Evolutionary conservation across 2,329 filamentous ascomycete genomes (phyloP).

Genomic region (Botrytis squamosa): DNA sequence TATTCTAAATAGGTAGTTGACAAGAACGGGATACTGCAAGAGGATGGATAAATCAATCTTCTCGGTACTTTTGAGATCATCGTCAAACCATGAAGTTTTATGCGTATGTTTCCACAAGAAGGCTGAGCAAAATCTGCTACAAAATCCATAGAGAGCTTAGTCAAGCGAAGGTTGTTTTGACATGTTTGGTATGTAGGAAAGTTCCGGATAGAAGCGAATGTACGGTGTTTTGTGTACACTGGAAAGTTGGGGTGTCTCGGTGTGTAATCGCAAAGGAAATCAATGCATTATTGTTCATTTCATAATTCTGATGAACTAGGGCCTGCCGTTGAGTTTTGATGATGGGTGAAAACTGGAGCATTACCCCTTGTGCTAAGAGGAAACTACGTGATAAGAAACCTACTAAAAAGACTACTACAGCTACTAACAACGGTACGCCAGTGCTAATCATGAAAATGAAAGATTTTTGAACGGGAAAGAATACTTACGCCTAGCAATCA

Average conservation of each 20-base stretch:
- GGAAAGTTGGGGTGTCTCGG: neutral
- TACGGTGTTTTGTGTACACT: neutral
- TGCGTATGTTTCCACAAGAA: conserved; percentile 1
- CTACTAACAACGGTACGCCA: neutral
- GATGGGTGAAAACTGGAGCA: neutral
- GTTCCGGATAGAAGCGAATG: neutral
- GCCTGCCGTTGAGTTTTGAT: conserved; percentile 15
- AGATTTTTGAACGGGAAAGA: neutral
- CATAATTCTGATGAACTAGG: conserved; percentile 15
- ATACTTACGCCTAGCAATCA: neutral
- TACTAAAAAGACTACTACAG: neutral
- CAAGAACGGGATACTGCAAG: neutral
- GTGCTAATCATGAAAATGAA: neutral
- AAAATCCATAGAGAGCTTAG: conserved; percentile 9
- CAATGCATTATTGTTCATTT: conserved; percentile 9
- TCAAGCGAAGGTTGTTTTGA: conserved; percentile 12
- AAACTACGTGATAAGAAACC: neutral
- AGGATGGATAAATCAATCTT: neutral
- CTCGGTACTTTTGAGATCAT: conserved; percentile 13
- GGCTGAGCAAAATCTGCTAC: conserved; percentile 14
- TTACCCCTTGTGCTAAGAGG: neutral
- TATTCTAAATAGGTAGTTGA: conserved; percentile 2
- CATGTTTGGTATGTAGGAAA: conserved; percentile 9
- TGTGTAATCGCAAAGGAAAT: neutral
- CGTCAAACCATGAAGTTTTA: conserved; percentile 12